phyloP scores from a whole-genome alignment of 768 basidiomycete genomes.

The Trametes sanguinea region DNA sequence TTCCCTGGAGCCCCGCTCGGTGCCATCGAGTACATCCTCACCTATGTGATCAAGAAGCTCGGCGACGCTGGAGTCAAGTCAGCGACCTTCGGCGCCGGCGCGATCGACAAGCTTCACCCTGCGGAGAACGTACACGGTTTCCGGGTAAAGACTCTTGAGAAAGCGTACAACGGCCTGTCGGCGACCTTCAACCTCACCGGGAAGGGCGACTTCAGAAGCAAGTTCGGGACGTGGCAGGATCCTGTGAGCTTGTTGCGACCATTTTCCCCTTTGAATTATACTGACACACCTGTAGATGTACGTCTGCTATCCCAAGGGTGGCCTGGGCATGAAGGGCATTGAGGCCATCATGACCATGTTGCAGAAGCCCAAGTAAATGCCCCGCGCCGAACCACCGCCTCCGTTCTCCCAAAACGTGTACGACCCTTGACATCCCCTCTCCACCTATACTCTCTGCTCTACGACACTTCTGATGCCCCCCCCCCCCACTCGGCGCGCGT shows the following conservation, averaged over 20 bases:
- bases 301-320: constrained; percentile 37
- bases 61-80: constrained; percentile 39
- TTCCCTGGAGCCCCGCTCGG: constrained; percentile 46
- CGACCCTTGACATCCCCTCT: not conserved
- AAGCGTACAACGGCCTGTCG: constrained; percentile 41
- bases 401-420: not conserved
- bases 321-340: constrained; percentile 35
- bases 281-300: constrained; percentile 26
- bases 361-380: constrained; percentile 34
- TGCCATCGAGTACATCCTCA: constrained; percentile 42
- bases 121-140: constrained; percentile 37
- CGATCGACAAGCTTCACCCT: constrained; percentile 34
- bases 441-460: not conserved
- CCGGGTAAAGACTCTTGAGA: constrained; percentile 39
- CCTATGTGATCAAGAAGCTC: constrained; percentile 40
- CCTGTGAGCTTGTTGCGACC: constrained; percentile 26
- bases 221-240: constrained; percentile 37
- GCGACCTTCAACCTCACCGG: constrained; percentile 36
- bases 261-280: too few relatives aligned
- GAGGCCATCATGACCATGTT: constrained; percentile 38
- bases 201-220: constrained; percentile 43
- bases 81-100: constrained; percentile 45
- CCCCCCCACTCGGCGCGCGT: not conserved
- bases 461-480: not conserved
- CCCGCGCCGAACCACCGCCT: not conserved